These are phyloP conservation scores for Diversispora eburnea DNA, from an alignment of 192 early-diverging fungal species.

Conservation along the genomic window DNA sequence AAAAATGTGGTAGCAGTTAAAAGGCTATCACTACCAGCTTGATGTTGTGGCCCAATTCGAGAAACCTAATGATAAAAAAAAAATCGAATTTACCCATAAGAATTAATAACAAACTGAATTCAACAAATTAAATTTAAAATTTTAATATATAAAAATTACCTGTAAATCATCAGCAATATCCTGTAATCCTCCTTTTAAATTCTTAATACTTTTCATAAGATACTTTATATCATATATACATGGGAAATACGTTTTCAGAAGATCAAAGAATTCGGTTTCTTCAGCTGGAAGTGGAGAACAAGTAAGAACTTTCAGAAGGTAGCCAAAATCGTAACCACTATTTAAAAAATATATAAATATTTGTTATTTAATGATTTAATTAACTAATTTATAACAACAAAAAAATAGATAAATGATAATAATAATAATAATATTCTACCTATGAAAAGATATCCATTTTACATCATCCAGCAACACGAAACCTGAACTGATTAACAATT, in stretches of 20 bases:
- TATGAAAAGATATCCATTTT: conserved; percentile 98
- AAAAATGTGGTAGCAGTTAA: conserved; percentile 98
- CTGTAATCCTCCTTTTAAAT: conserved; percentile 94
- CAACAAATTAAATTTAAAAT: conserved; percentile 1
- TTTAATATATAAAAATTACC: conserved; percentile 40
- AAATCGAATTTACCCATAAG: background rate
- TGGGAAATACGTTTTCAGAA: conserved; percentile 92
- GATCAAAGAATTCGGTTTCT: conserved; percentile 92
- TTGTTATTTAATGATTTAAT: no score
- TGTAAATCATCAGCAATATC: conserved; percentile 97
- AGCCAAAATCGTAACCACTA: conserved; percentile 98
- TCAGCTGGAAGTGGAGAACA: conserved; percentile 87
- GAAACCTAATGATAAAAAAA: conserved; percentile 54
- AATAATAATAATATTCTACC: conserved; percentile 46
- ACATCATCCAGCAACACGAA: conserved; percentile 92
- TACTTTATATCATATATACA: conserved; percentile 99
- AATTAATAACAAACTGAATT: conserved; percentile 7
- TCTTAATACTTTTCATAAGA: conserved; percentile 95
- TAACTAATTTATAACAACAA: no score
- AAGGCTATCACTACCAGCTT: conserved; percentile 96
- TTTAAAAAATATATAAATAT: no score
- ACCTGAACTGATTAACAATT: conserved; percentile 94
- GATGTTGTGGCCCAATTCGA: conserved; percentile 96
- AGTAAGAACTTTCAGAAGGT: conserved; percentile 92
- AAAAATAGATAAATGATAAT: no score